phyloP scores from a whole-genome alignment of 2,329 filamentous ascomycete genomes.

The Penicillium crustosum region DNA sequence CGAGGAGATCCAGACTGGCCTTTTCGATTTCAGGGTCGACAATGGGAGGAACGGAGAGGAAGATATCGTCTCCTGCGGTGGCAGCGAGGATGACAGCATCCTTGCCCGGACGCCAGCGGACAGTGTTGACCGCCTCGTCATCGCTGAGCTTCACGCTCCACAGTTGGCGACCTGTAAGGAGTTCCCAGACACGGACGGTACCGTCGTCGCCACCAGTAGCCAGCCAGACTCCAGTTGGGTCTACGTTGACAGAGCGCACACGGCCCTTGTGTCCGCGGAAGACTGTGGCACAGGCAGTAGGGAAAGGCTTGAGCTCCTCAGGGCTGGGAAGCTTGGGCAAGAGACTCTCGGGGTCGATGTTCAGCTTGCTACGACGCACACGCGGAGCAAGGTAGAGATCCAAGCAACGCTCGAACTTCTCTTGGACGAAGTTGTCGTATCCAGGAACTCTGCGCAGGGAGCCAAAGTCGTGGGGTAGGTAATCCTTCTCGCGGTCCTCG shows the following conservation, averaged over 20 bases:
- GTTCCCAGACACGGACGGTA: conserved; percentile 84
- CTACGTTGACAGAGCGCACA: conserved; percentile 79
- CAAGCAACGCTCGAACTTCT: conserved; percentile 91
- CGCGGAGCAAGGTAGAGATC: conserved; percentile 94
- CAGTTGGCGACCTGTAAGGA: conserved; percentile 79
- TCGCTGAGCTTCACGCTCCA: conserved; percentile 79
- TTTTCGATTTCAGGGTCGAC: conserved; percentile 72
- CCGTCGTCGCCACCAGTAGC: conserved; percentile 95
- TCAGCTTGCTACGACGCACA: conserved; percentile 87
- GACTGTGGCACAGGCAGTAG: conserved; percentile 81
- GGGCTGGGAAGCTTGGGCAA: conserved; percentile 90
- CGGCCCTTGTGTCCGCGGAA: conserved; percentile 87
- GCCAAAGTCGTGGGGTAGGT: conserved; percentile 76
- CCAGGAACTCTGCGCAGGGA: conserved; percentile 88
- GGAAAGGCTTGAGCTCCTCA: conserved; percentile 92
- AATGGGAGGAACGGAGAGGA: conserved; percentile 74
- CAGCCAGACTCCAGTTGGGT: conserved; percentile 80
- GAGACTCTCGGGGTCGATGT: conserved; percentile 91
- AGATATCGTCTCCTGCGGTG: conserved; percentile 80
- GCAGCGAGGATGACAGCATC: conserved; percentile 80
- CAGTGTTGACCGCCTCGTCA: conserved; percentile 76
- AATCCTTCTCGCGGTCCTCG: conserved; percentile 88
- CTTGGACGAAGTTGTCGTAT: conserved; percentile 86
- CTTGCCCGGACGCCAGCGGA: conserved; percentile 84
- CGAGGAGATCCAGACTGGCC: conserved; percentile 71